Percentiles rank a stretch among this genome's conserved stretches.
Evolutionary conservation across 345 rosid species (phyloP).

Genomic region (Isatis tinctoria): DNA sequence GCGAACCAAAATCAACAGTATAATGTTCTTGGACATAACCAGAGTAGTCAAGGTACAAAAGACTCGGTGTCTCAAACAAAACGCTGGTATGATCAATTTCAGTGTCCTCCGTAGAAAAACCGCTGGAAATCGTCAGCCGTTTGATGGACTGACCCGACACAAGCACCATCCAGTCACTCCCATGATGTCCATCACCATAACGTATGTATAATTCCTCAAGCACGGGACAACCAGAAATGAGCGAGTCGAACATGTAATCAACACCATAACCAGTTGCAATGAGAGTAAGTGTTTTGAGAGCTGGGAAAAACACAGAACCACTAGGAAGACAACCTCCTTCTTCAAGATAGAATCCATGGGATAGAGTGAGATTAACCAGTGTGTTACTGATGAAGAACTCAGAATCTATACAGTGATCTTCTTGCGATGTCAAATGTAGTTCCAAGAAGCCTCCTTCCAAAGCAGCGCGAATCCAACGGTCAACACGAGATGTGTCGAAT

Average conservation of each 20-base stretch:
- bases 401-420: not conserved
- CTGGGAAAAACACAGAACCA: not conserved
- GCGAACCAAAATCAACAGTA: not conserved
- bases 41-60: not conserved
- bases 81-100: not conserved
- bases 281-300: not conserved
- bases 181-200: not conserved
- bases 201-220: not conserved
- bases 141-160: not conserved
- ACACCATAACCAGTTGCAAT: not conserved
- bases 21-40: not conserved
- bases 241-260: not conserved
- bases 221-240: not conserved
- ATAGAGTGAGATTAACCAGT: not conserved
- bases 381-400: not conserved
- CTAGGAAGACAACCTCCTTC: not conserved
- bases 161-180: not conserved
- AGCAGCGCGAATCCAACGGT: not conserved
- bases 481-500: not conserved
- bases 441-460: not conserved
- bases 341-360: not conserved
- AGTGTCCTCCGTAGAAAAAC: not conserved
- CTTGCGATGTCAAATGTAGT: not conserved
- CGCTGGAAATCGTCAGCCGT: not conserved
- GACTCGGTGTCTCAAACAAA: not conserved